Evolutionary conservation across 371 early-diverging fungal genomes (phyloP), one percentile per base, ranked within the genome.

Genomic region (Mortierella polycephala): DNA sequence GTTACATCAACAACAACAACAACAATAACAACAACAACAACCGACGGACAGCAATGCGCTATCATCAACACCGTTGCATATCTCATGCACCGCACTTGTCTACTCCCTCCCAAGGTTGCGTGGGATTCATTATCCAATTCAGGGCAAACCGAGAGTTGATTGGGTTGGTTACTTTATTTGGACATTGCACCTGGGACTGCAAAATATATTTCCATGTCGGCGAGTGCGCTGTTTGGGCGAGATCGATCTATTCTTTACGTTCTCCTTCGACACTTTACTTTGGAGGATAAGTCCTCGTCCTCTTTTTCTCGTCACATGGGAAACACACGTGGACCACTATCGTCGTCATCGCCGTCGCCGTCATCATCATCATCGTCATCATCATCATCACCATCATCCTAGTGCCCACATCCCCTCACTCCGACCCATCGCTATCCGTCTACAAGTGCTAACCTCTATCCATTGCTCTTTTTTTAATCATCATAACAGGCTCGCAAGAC

Each of bases 111-210:
- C 30, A 30, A 1, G 30, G 30, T 30, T 30, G 30, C 30, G 30
- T 30, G 30, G 30, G 4, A 30, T 30, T 30, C 30, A 30, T 46
- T 37, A 53, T 21, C 49, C 66, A 47, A 55, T 72, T 73, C 62
- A 67, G 67, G 74, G 67, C 63, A 73, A 67, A 73, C 74, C 74
- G 74, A 73, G 20, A 23, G 42, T 30, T 11, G 54, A 56, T 60
- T 71, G 20, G 16, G 42, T 30, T 11, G 54, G 49, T 60, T 71
- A 51, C 71, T 64, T 71, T 64, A 60, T 70, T 70, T 58, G 60
- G 64, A 41, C 21, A 41, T 18, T 49, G 42, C 42, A 13, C 57
- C 20, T 50, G 23, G 47, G 13, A 46, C 1, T 13, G 2, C n/a
- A 2, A 7, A 41, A 46, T 57, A 30, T 30, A 30, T 30, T 30